Conservation (phyloP, 192 early-diverging fungal genomes). For the Rhizoclosmatium globosum region DNA sequence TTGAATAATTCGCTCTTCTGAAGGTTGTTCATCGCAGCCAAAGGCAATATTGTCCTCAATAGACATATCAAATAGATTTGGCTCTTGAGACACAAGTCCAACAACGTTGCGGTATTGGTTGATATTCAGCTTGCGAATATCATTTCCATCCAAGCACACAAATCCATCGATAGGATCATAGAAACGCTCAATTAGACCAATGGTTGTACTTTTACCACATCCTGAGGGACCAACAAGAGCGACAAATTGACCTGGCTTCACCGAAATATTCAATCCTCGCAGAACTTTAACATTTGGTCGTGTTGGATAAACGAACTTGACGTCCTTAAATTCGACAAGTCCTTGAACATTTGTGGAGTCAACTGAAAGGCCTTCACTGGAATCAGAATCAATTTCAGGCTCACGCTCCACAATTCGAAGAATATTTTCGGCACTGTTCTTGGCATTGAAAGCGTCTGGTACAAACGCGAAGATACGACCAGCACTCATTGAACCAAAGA, state of each 20-base stretch:
- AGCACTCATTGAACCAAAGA: slow-evolving; percentile 77
- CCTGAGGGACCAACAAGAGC: slow-evolving; percentile 89
- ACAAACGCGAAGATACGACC: slow-evolving; percentile 79
- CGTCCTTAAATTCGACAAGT: slow-evolving; percentile 56
- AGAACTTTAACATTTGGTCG: slow-evolving; percentile 64
- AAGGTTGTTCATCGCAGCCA: slow-evolving; percentile 54
- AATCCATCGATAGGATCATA: slow-evolving; percentile 77
- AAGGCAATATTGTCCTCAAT: slow-evolving; percentile 91
- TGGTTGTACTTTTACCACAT: slow-evolving; percentile 76
- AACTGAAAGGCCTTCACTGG: slow-evolving; percentile 21
- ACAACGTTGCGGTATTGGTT: slow-evolving; percentile 71
- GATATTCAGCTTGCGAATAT: slow-evolving; percentile 71
- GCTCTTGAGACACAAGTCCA: slow-evolving; percentile 92
- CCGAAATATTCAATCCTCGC: slow-evolving; percentile 60
- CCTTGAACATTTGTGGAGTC: slow-evolving; percentile 61
- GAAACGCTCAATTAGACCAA: slow-evolving; percentile 68
- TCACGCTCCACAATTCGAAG: slow-evolving; percentile 76
- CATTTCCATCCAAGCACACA: slow-evolving; percentile 66
- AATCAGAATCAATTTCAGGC: slow-evolving; percentile 69
- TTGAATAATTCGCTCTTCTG: slow-evolving; percentile 67
- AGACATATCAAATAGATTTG: slow-evolving; percentile 85
- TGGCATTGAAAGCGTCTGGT: slow-evolving; percentile 79
- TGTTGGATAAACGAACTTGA: slow-evolving; percentile 73
- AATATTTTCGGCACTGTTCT: slow-evolving; percentile 76
- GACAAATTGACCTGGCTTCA: slow-evolving; percentile 74